A percentile compares a stretch with the other conserved stretches of the same genome.
These are phyloP conservation scores for Stagonosporopsis vannaccii DNA, from an alignment of 2,329 filamentous ascomycete species.

Conservation along the genomic window DNA sequence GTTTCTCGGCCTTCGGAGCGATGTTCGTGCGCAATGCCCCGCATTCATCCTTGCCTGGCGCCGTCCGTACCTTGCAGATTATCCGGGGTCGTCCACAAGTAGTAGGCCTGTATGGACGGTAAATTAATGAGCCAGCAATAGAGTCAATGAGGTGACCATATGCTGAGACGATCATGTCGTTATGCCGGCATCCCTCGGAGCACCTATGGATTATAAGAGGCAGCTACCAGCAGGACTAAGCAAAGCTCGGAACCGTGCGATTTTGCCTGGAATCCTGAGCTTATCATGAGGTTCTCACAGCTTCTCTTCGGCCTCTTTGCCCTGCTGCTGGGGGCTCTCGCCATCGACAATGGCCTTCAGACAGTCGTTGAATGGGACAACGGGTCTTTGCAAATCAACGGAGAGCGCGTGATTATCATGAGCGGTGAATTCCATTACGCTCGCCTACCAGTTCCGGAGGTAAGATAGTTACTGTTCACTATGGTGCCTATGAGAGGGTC, in stretches of 20 bases:
- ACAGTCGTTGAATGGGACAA: constrained; percentile 60
- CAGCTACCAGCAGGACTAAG: background rate
- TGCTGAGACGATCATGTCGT: constrained; percentile 2
- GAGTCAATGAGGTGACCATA: constrained; percentile 6
- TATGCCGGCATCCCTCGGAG: constrained; percentile 5
- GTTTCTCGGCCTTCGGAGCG: constrained; percentile 18
- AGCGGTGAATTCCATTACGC: constrained; percentile 63
- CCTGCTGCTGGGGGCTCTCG: constrained; percentile 23
- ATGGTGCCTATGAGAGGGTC: background rate
- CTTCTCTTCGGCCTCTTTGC: constrained; percentile 7
- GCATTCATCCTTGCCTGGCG: constrained; percentile 8
- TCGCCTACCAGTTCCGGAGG: constrained; percentile 61
- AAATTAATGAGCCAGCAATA: constrained; percentile 19
- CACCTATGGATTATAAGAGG: constrained; percentile 6
- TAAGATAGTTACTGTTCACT: background rate
- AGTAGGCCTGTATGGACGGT: constrained; percentile 12
- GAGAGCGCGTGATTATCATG: constrained; percentile 58
- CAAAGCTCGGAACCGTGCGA: background rate
- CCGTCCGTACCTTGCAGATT: constrained; percentile 15
- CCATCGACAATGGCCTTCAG: constrained; percentile 39
- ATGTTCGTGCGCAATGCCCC: constrained; percentile 18
- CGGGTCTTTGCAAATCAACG: constrained; percentile 60
- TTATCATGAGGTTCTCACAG: constrained; percentile 12
- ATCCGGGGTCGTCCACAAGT: constrained; percentile 7
- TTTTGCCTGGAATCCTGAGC: background rate